Base-by-base conservation (phyloP, 495 filamentous ascomycete species). In the Poronia punctata region DNA sequence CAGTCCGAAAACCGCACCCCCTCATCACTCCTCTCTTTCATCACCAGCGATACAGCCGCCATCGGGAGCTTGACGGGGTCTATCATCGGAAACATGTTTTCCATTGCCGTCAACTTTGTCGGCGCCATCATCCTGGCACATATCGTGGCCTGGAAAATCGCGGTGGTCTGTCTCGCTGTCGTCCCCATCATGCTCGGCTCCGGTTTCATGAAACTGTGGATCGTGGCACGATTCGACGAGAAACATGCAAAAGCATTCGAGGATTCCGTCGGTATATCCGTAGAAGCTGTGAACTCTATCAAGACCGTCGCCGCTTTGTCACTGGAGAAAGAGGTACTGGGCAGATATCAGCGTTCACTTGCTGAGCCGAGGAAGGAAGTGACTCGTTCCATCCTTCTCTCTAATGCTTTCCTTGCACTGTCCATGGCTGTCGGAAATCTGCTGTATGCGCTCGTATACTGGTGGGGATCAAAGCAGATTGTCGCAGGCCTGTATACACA, bases 391-490 rank as follows among this genome's bases (percentile, higher is more conserved):
- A 74, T 66, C 33, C 19, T 71, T 9, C 67, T 64, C 40, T 64
- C 67, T 22, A 74, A 66, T 43, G 38, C 71, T 19, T 75, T 72
- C 63, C 74, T 74, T 34, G 72, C 74, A 3, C 61, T 74, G 15
- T 69, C 71, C 11, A 72, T 76, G 36, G 71, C 67, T 50, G 49
- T 73, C 7, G 65, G 69, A 12, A 61, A 74, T 38, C 56, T 78
- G 10, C 69, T 83, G 10, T 79, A 79, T 52, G 79, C 78, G 0
- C 58, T 84, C 16, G 78, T 78, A 0, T 84, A 83, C 55, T 83
- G 78, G 74, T 85, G 80, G 70, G 79, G 79, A 3, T 67, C 74
- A 1, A 65, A 61, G 23, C 70, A 76, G 41, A 71, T 84, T 15
- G 61, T 70, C 11, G 54, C 64, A 27, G 78, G 78, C 1, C 45